phyloP scores from a whole-genome alignment of 2,329 filamentous ascomycete species.

The Colletotrichum graminicola region DNA sequence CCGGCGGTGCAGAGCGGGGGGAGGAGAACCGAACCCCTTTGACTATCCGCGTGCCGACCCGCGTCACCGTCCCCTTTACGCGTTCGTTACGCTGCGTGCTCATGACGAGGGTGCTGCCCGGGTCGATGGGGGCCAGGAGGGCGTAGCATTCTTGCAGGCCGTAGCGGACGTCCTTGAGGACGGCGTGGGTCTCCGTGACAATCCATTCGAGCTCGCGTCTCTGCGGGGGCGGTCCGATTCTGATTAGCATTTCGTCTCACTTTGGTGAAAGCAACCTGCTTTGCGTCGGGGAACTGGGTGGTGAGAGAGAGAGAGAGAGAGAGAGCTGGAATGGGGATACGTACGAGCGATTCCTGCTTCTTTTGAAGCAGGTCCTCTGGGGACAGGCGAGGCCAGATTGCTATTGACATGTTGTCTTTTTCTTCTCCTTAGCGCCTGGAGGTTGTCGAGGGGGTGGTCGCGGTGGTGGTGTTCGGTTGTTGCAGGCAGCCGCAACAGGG shows the following conservation, averaged over 20 bases:
- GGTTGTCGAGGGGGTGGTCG: not conserved
- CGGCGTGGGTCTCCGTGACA: conserved; percentile 61
- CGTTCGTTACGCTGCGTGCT: conserved; percentile 88
- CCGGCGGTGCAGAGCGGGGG: conserved; percentile 2
- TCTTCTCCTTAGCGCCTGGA: not conserved
- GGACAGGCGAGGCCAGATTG: conserved; percentile 68
- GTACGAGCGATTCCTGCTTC: conserved; percentile 64
- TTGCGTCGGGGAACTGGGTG: not conserved
- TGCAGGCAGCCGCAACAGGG: conserved; percentile 31
- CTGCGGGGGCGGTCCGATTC: conserved; percentile 50
- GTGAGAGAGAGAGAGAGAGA: too few species aligned
- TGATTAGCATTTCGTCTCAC: conserved; percentile 48
- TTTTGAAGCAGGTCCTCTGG: conserved; percentile 63
- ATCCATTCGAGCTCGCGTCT: conserved; percentile 68
- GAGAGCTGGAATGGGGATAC: conserved; percentile 40
- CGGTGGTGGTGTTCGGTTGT: not conserved
- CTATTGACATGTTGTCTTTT: conserved; percentile 63
- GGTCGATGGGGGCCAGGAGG: conserved; percentile 85
- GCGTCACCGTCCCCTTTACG: conserved; percentile 92
- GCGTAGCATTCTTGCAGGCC: conserved; percentile 91
- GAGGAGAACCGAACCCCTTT: conserved; percentile 79
- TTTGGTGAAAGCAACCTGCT: not conserved
- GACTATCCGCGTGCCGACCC: conserved; percentile 89
- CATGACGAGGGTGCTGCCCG: conserved; percentile 89
- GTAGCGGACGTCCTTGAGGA: conserved; percentile 64